Evolutionary conservation across 208 protist genomes (phyloP), one percentile per base, ranked within the genome.

Genomic region (Trypanosoma rangeli): DNA sequence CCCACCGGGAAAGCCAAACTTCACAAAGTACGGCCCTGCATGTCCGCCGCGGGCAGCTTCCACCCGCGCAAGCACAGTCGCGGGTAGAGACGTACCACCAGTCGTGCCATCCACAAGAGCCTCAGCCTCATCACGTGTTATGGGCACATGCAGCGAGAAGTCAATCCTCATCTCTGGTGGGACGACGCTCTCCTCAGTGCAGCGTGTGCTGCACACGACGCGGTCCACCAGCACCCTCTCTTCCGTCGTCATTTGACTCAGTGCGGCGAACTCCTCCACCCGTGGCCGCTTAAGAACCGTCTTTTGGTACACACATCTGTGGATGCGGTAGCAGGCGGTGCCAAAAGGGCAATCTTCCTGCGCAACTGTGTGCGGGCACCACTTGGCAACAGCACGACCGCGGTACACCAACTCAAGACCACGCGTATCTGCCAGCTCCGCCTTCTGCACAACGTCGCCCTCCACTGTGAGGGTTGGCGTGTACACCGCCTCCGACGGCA

Each of bases 361-460:
- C 7, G 82, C 77, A 18, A 69, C 37, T 26, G 89, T 97, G 74
- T 79, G 72, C 1, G 76, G 63, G 59, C 92, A 97, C 92, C 89
- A 94, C 64, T 69, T 64, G 5, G 92, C 73, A 28, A 94, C 66
- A 18, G 79, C 74, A 10, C 69, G 74, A 8, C 89, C 89, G 39
- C 87, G 73, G 76, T 94, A 94, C 3, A 85, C 86, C 18, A 88
- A 67, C 69, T 94, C 87, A 18, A 97, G 72, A 0, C 92, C 92
- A 3, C 84, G 75, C 5, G 92, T 94, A 24, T 77, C 68, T 0
- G 83, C 87, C 16, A 97, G 74, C 2, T 76, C 79, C 22, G 59
- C 63, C 78, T 94, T 97, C 29, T 65, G 56, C 61, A 96, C 83
- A 52, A 73, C 59, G 39, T 86, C 80, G 0, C 87, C 86, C 39